Base-by-base conservation (phyloP, 1,284 basidiomycete species). In the Pyrrhoderma lamaoense region DNA sequence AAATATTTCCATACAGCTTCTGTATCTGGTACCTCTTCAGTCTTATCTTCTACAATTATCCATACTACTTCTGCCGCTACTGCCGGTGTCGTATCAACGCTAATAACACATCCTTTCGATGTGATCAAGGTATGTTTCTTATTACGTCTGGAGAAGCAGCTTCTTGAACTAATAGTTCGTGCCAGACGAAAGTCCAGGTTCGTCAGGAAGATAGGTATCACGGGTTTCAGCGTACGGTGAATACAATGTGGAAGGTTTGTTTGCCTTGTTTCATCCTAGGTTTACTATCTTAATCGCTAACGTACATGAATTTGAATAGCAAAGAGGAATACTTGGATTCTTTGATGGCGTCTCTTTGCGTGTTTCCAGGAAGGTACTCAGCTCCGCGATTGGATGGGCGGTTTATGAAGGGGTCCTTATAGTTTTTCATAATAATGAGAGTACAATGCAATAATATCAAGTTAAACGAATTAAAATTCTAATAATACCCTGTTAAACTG, bases 381-480 rank as follows among this genome's bases (percentile, higher is more conserved):
- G 89, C 61, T 92, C 89, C 19, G 87, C 85, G 0, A 92, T 97
- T 55, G 91, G 85, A 0, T 97, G 93, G 93, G 88, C 83, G 0
- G 88, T 93, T 1, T 96, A 94, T 61, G 93, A 95, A 66, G 87
- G 82, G 27, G 65, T 90, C 39, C 69, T 93, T 51, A 79, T 81
- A 62, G 74, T 80, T 54, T 73, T 80, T 61, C 74, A 72, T 59
- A 42, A 47, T 35, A 23, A 31, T 27, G 34, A 47, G n/a, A 23
- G 4, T 25, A 19, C 11, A 34, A 11, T 22, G 11, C n/a, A 34
- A 25, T 39, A 23, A 34, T 8, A 11, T n/a, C n/a, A n/a, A n/a
- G n/a, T n/a, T n/a, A n/a, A n/a, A n/a, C n/a, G n/a, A n/a, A n/a
- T n/a, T n/a, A n/a, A n/a, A n/a, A n/a, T n/a, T n/a, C n/a, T n/a